phyloP scores from a whole-genome alignment of 495 filamentous ascomycete species.

The Tuber aestivum region DNA sequence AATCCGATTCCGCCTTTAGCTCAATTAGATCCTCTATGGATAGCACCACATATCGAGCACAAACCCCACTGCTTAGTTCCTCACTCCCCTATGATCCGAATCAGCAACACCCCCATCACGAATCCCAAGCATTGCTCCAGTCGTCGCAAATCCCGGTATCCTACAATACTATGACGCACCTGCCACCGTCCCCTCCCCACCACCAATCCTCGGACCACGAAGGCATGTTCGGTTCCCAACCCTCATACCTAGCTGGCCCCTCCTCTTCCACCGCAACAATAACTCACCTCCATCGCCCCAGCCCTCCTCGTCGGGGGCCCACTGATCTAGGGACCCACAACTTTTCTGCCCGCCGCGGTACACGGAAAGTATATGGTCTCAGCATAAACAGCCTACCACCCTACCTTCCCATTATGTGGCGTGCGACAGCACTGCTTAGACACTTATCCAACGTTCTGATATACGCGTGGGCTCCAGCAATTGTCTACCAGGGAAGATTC shows the following conservation, averaged over 20 bases:
- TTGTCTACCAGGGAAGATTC: constrained; percentile 35
- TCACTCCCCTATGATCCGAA: constrained; percentile 40
- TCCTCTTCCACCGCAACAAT: constrained; percentile 4
- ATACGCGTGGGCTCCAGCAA: constrained; percentile 39
- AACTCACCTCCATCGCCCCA: constrained; percentile 1
- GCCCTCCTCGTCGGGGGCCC: constrained; percentile 22
- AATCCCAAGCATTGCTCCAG: constrained; percentile 33
- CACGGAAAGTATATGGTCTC: constrained; percentile 35
- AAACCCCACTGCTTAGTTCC: constrained; percentile 39
- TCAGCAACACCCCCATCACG: constrained; percentile 39
- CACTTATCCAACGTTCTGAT: constrained; percentile 36
- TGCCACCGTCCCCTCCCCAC: constrained; percentile 34
- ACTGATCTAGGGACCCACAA: constrained; percentile 1
- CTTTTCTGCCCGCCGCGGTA: background rate
- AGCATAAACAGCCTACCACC: constrained; percentile 30
- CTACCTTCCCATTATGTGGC: constrained; percentile 38
- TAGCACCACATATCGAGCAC: constrained; percentile 23
- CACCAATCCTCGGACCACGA: background rate
- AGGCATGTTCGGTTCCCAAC: constrained; percentile 22
- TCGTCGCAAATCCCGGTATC: constrained; percentile 30
- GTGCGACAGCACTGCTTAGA: constrained; percentile 34
- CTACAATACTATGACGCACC: constrained; percentile 38
- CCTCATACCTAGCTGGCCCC: constrained; percentile 4
- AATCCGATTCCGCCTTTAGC: constrained; percentile 26
- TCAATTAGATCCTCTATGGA: constrained; percentile 25